These are phyloP conservation scores for Aspergillus sp. DNA, from an alignment of 2,329 filamentous ascomycete genomes.

Conservation along the genomic window DNA sequence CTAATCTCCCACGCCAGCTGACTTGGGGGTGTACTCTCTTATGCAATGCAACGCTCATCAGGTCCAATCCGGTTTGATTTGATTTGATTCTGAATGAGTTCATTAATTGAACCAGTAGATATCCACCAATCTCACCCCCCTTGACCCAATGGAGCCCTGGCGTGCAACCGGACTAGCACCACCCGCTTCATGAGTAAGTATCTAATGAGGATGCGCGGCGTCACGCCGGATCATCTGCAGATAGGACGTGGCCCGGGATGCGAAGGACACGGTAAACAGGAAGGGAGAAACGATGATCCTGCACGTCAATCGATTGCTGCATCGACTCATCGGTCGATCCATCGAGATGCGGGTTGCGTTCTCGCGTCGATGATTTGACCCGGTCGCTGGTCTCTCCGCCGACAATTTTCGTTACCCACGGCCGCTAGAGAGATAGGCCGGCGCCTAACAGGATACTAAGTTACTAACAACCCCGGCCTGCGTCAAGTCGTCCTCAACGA, in stretches of 20 bases:
- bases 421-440: background rate
- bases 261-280: background rate
- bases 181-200: background rate
- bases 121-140: background rate
- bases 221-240: conserved; percentile 23
- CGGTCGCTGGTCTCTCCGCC: background rate
- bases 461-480: background rate
- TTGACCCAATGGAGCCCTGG: background rate
- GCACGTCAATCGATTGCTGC: conserved; percentile 17
- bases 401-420: background rate
- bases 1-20: background rate
- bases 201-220: conserved; percentile 9
- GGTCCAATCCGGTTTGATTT: background rate
- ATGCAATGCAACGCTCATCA: conserved; percentile 11
- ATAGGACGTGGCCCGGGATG: conserved; percentile 16
- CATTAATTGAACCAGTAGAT: background rate
- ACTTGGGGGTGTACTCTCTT: background rate
- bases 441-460: background rate
- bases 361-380: background rate
- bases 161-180: background rate
- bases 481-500: background rate
- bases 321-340: conserved; percentile 17
- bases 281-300: conserved; percentile 14
- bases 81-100: background rate
- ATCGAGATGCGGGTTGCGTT: conserved; percentile 6